A percentile compares a stretch with the other conserved stretches of the same genome.
These are phyloP conservation scores for Backusella luteola DNA, from an alignment of 192 early-diverging fungal genomes.

Conservation along the genomic window DNA sequence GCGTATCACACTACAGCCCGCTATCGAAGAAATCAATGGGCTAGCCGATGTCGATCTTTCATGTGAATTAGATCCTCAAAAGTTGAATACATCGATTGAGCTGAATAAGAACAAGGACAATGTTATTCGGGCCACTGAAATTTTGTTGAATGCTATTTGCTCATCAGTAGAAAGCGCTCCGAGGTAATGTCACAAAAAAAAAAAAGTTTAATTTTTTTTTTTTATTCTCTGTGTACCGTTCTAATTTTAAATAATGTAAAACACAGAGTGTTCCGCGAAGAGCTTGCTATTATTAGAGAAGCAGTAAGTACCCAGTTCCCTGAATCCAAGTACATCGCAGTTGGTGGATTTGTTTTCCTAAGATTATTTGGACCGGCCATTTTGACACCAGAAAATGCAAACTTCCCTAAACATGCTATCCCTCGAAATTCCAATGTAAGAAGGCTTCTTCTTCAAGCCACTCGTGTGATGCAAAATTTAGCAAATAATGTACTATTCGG, in stretches of 20 bases:
- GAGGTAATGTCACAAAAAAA: constrained; percentile 22
- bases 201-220: not conserved
- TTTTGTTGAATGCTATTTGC: constrained; percentile 81
- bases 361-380: constrained; percentile 95
- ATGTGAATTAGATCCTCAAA: constrained; percentile 88
- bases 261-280: constrained; percentile 63
- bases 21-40: constrained; percentile 58
- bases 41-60: constrained; percentile 42
- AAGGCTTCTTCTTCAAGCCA: constrained; percentile 83
- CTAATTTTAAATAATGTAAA: not conserved
- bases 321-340: constrained; percentile 78
- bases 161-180: constrained; percentile 67
- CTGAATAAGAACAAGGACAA: constrained; percentile 71
- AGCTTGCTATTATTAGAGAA: constrained; percentile 75
- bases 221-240: not conserved
- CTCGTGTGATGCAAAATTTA: constrained; percentile 95
- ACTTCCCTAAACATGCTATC: constrained; percentile 58
- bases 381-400: constrained; percentile 82
- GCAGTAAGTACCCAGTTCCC: constrained; percentile 80
- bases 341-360: constrained; percentile 93
- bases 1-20: constrained; percentile 75
- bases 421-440: constrained; percentile 68
- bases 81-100: constrained; percentile 61
- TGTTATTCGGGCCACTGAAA: constrained; percentile 66
- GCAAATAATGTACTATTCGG: constrained; percentile 96